phyloP scores from a whole-genome alignment of 2,329 filamentous ascomycete species.

The Myriosclerotinia scirpicola region DNA sequence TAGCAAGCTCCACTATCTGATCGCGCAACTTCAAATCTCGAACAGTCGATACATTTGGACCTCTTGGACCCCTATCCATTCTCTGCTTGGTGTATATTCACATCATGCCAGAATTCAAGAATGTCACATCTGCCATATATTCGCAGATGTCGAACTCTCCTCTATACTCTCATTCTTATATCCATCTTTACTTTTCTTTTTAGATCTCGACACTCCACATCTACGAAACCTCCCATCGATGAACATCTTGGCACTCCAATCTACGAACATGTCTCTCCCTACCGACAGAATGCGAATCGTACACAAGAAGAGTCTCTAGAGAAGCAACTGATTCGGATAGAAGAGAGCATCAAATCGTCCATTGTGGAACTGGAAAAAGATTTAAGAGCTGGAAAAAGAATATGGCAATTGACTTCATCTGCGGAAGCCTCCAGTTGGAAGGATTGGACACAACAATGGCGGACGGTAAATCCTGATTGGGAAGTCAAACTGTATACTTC shows the following conservation, averaged over 20 bases:
- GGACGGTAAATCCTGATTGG: constrained; percentile 29
- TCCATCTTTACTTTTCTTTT: neutral
- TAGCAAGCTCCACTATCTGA: neutral
- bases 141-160: constrained; percentile 13
- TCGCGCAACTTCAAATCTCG: constrained; percentile 6
- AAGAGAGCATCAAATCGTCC: constrained; percentile 18
- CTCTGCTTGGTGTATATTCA: neutral
- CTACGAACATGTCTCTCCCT: constrained; percentile 31
- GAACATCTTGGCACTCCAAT: constrained; percentile 16
- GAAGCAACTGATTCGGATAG: constrained; percentile 26
- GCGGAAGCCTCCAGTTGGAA: constrained; percentile 18
- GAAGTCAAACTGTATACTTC: constrained; percentile 24
- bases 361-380: constrained; percentile 17
- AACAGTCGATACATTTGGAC: neutral
- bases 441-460: constrained; percentile 30
- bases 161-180: constrained; percentile 5
- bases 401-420: constrained; percentile 31
- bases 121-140: constrained; percentile 11
- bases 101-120: constrained; percentile 22
- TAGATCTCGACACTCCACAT: neutral
- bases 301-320: constrained; percentile 29
- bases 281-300: constrained; percentile 26
- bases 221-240: neutral
- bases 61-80: neutral
- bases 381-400: constrained; percentile 25